Percentiles rank a stretch among this genome's conserved stretches.
Evolutionary conservation across 1,284 basidiomycete genomes (phyloP).

Genomic region (Pisolithus thermaeus): DNA sequence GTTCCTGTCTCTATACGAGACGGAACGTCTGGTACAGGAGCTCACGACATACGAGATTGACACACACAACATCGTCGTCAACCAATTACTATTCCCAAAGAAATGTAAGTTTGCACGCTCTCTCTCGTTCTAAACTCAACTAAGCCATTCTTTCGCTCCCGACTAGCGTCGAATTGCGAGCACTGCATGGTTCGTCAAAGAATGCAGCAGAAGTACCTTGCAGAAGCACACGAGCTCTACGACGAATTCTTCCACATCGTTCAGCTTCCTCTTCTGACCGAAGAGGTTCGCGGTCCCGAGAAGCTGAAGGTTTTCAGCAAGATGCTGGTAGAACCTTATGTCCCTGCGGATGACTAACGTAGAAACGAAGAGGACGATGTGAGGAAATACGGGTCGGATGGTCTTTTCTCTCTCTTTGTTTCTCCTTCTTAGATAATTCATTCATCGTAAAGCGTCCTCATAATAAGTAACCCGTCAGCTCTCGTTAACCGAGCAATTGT

Average conservation of each 20-base stretch:
- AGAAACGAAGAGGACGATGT: no score
- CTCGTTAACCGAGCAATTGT: constrained; percentile 82
- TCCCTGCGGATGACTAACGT: constrained; percentile 18
- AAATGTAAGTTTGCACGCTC: constrained; percentile 49
- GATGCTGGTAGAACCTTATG: constrained; percentile 72
- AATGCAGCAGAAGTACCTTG: constrained; percentile 98
- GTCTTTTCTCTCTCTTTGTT: no score
- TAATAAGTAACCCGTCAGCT: constrained; percentile 44
- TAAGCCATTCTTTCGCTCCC: background rate
- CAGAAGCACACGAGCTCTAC: constrained; percentile 92
- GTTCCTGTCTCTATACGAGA: constrained; percentile 97
- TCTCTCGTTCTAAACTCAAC: background rate
- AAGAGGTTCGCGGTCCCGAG: constrained; percentile 93
- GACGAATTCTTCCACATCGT: constrained; percentile 97
- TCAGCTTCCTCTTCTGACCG: constrained; percentile 88
- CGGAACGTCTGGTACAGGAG: constrained; percentile 95
- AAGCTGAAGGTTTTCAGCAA: constrained; percentile 88
- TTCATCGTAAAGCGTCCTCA: no score
- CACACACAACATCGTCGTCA: constrained; percentile 98
- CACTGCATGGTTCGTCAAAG: constrained; percentile 92
- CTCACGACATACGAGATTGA: constrained; percentile 96
- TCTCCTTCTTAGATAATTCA: no score
- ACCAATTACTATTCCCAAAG: constrained; percentile 94
- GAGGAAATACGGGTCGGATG: no score
- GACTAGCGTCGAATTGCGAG: constrained; percentile 82